Conservation (phyloP, 2,329 filamentous ascomycete species). For the Venturia effusa region DNA sequence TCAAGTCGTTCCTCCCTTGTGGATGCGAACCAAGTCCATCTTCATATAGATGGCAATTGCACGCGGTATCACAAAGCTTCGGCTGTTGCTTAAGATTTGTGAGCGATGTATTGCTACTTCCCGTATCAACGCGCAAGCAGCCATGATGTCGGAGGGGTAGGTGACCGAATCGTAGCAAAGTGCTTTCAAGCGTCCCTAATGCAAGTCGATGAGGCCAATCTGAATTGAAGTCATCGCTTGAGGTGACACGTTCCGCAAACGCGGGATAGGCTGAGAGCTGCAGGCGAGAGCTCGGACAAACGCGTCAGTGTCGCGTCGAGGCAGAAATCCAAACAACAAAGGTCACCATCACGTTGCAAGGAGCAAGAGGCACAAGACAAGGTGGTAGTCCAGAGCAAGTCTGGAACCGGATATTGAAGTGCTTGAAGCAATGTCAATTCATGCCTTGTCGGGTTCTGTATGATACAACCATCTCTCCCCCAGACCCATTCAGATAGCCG, state of each 20-base stretch:
- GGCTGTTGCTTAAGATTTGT: background rate
- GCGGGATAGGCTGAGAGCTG: background rate
- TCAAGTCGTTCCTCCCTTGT: background rate
- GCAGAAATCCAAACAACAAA: background rate
- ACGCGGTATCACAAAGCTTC: no score
- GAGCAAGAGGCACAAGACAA: conserved; percentile 2
- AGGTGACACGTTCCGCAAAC: background rate
- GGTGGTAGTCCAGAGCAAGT: conserved; percentile 8
- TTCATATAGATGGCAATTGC: no score
- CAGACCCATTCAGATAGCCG: background rate
- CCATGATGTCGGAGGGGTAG: background rate
- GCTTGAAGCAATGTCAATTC: conserved; percentile 12
- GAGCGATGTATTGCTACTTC: background rate
- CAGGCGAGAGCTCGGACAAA: background rate
- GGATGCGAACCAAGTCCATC: no score
- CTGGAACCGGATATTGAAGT: conserved; percentile 11
- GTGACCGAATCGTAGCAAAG: background rate
- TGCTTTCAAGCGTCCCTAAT: background rate
- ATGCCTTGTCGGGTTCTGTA: conserved; percentile 8
- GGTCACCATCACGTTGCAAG: background rate
- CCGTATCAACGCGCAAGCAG: background rate
- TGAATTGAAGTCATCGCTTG: no score
- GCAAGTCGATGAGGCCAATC: background rate
- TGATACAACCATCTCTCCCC: conserved; percentile 7
- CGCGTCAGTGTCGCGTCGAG: background rate